Evolutionary conservation across 2,329 filamentous ascomycete species (phyloP).

Genomic region (Colletotrichum phormii): DNA sequence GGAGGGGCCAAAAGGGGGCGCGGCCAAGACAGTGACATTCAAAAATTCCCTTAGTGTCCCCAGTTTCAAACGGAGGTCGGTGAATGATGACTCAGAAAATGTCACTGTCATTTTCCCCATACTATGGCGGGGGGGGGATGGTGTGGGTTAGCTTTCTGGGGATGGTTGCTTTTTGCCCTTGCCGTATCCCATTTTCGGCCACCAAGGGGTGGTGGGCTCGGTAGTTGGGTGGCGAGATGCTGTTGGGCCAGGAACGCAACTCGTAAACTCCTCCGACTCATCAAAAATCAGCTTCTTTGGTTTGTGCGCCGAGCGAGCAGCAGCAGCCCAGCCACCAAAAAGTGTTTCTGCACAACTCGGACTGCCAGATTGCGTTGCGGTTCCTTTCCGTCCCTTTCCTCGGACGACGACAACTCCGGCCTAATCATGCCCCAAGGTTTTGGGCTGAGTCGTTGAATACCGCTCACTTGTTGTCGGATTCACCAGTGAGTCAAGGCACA

Average conservation of each 20-base stretch:
- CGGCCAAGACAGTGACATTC: neutral
- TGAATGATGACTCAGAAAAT: conserved; percentile 21
- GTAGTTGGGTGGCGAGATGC: conserved; percentile 32
- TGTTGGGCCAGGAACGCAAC: conserved; percentile 32
- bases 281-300: neutral
- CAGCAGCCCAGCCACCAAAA: neutral
- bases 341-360: neutral
- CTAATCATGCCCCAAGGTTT: neutral
- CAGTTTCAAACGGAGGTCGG: conserved; percentile 4
- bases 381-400: conserved; percentile 5
- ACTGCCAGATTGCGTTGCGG: neutral
- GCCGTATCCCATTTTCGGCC: neutral
- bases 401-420: neutral
- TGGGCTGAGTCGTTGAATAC: conserved; percentile 31
- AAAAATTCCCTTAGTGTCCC: neutral
- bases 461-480: conserved; percentile 10
- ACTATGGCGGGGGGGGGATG: conserved; percentile 8
- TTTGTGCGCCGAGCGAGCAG: neutral
- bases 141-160: conserved; percentile 23
- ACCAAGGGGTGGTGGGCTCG: conserved; percentile 20
- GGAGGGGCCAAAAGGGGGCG: neutral
- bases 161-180: neutral
- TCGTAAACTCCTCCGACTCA: neutral
- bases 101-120: conserved; percentile 19
- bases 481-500: conserved; percentile 28